Conservation (phyloP, 164 flowering plant species). For the Vitis riparia region DNA sequence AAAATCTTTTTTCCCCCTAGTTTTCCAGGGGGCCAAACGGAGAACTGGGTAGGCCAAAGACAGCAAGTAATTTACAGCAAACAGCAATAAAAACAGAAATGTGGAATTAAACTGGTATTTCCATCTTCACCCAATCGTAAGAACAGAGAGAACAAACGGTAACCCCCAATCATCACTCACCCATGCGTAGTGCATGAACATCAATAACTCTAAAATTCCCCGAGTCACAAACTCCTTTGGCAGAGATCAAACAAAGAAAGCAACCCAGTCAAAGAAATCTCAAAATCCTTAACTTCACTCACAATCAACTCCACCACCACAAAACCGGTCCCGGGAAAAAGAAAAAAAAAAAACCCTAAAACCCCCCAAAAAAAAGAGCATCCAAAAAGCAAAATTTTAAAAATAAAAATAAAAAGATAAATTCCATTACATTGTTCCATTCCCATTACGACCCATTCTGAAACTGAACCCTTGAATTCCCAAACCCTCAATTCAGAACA, state of each 20-base stretch:
- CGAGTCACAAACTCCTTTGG: neutral
- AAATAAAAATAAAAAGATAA: slow-evolving; percentile 2
- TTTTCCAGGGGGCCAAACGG: no score
- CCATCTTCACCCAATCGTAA: no score
- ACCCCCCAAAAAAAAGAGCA: neutral
- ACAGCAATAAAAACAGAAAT: neutral
- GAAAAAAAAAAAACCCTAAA: neutral
- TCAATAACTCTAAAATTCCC: neutral
- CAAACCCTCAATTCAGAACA: no score
- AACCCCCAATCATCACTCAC: no score
- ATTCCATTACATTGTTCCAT: no score
- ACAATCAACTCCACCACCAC: neutral
- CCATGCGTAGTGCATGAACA: neutral
- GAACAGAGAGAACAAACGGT: no score
- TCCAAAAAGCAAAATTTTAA: neutral
- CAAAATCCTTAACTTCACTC: slow-evolving; percentile 10
- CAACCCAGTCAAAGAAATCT: neutral
- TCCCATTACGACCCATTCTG: neutral
- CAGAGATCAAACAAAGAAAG: slow-evolving; percentile 3
- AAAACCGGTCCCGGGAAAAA: neutral
- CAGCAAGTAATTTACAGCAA: neutral
- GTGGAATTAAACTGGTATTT: neutral
- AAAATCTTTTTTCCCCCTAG: no score
- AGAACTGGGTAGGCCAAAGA: no score
- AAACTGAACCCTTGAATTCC: neutral